Conservation (phyloP, 2,329 filamentous ascomycete species). For the Ascochyta clinopodiicola region DNA sequence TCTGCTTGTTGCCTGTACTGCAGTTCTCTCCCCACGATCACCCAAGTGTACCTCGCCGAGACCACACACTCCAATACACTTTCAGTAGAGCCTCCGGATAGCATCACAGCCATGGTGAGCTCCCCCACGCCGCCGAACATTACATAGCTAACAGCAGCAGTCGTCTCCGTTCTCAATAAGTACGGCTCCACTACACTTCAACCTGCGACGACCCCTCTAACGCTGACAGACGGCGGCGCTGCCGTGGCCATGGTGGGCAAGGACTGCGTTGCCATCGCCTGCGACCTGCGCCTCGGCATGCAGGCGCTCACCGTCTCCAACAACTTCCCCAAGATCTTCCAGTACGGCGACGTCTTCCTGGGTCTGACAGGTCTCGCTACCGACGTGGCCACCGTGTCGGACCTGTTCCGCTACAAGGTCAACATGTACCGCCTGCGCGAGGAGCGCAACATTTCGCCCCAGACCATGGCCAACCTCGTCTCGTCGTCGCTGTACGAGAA, state of each 20-base stretch:
- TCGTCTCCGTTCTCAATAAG: conserved; percentile 95
- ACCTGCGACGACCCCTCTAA: conserved; percentile 18
- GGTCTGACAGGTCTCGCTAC: conserved; percentile 96
- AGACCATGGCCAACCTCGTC: conserved; percentile 96
- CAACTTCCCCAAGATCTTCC: conserved; percentile 99
- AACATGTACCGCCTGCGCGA: conserved; percentile 99
- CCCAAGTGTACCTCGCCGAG: not conserved
- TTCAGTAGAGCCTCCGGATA: conserved; percentile 5
- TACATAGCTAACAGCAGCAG: conserved; percentile 58
- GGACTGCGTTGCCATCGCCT: conserved; percentile 99
- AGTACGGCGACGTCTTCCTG: conserved; percentile 93
- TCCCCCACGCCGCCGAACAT: conserved; percentile 14
- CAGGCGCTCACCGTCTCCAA: conserved; percentile 97
- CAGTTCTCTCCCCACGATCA: not conserved
- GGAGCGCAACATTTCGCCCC: conserved; percentile 92
- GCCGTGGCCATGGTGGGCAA: conserved; percentile 99
- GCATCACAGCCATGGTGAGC: conserved; percentile 49
- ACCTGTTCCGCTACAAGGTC: conserved; percentile 99
- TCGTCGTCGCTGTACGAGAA: conserved; percentile 85
- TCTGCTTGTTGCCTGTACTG: not conserved
- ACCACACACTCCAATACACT: not conserved
- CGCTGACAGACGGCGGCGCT: conserved; percentile 77
- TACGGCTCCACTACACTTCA: conserved; percentile 52
- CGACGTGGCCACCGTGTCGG: conserved; percentile 90
- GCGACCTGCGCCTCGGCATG: conserved; percentile 95